phyloP scores from a whole-genome alignment of 2,329 filamentous ascomycete species.

The Cladosporium sp. region DNA sequence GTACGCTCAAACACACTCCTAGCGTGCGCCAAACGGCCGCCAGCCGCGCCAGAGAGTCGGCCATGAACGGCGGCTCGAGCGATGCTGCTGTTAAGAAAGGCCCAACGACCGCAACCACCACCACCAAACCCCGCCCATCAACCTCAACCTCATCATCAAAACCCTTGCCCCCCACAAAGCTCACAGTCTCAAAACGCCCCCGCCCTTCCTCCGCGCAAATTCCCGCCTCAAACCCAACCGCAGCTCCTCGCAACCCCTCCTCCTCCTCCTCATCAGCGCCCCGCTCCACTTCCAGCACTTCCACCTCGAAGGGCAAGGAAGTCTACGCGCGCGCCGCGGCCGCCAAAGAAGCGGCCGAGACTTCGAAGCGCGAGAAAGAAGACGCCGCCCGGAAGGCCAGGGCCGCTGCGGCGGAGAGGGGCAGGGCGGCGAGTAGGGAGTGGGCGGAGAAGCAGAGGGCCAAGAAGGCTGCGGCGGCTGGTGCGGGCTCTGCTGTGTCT shows the following conservation, averaged over 20 bases:
- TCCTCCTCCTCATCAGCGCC: no score
- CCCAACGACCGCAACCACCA: slow-evolving; percentile 13
- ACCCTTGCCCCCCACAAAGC: slow-evolving; percentile 3
- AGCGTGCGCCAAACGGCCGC: slow-evolving; percentile 44
- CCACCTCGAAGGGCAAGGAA: slow-evolving; percentile 38
- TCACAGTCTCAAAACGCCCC: slow-evolving; percentile 13
- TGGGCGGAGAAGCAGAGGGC: slow-evolving; percentile 47
- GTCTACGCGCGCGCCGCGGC: slow-evolving; percentile 43
- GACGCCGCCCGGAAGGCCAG: slow-evolving; percentile 45
- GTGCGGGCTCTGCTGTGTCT: no score
- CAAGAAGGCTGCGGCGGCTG: slow-evolving; percentile 20
- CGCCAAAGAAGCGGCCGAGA: slow-evolving; percentile 38
- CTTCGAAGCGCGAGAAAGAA: slow-evolving; percentile 42
- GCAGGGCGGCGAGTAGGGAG: slow-evolving; percentile 41
- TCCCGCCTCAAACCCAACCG: no score
- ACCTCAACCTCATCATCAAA: slow-evolving; percentile 3
- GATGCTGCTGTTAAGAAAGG: background rate
- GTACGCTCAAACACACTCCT: slow-evolving; percentile 21
- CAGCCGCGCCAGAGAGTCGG: slow-evolving; percentile 40
- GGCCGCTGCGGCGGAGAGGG: slow-evolving; percentile 43
- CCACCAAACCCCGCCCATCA: slow-evolving; percentile 15
- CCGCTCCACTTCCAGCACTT: slow-evolving; percentile 27
- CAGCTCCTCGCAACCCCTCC: slow-evolving; percentile 13
- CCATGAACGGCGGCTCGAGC: slow-evolving; percentile 24
- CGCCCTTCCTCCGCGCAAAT: slow-evolving; percentile 12